Evolutionary conservation across 2,329 filamentous ascomycete species (phyloP).

Genomic region (Trichoderma sp.): DNA sequence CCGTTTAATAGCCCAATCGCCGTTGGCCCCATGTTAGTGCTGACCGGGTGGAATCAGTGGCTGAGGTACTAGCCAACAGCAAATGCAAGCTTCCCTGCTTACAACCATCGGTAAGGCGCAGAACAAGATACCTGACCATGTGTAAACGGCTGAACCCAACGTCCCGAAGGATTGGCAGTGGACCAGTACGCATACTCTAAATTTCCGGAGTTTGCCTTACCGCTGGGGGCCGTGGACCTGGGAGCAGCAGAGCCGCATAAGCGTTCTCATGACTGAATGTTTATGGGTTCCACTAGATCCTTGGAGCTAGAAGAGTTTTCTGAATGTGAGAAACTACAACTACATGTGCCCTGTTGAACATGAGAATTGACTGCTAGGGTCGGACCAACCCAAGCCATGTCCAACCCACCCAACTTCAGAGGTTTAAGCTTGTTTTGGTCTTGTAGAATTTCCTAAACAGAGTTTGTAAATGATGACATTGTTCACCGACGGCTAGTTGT

Average conservation of each 20-base stretch:
- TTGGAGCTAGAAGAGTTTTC: neutral
- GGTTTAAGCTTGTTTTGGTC: neutral
- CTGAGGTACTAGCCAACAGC: neutral
- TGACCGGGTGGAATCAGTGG: slow-evolving; percentile 15
- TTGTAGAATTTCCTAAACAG: neutral
- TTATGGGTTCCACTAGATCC: neutral
- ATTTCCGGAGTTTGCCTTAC: neutral
- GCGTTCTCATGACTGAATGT: neutral
- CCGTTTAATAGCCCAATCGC: neutral
- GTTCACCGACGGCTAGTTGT: neutral
- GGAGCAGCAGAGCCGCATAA: neutral
- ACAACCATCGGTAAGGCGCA: slow-evolving; percentile 6
- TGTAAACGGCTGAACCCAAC: neutral
- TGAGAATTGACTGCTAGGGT: neutral
- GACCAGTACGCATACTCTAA: neutral
- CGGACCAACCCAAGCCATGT: neutral
- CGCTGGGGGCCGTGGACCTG: neutral
- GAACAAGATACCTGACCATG: neutral
- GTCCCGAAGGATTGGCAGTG: neutral
- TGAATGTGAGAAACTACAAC: neutral
- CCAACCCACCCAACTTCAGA: neutral
- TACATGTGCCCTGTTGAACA: neutral
- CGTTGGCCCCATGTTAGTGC: slow-evolving; percentile 1
- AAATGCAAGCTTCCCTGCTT: neutral
- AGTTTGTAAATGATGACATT: neutral